These are phyloP conservation scores for Gossypium bickii DNA, from an alignment of 345 rosid genomes.

Conservation along the genomic window DNA sequence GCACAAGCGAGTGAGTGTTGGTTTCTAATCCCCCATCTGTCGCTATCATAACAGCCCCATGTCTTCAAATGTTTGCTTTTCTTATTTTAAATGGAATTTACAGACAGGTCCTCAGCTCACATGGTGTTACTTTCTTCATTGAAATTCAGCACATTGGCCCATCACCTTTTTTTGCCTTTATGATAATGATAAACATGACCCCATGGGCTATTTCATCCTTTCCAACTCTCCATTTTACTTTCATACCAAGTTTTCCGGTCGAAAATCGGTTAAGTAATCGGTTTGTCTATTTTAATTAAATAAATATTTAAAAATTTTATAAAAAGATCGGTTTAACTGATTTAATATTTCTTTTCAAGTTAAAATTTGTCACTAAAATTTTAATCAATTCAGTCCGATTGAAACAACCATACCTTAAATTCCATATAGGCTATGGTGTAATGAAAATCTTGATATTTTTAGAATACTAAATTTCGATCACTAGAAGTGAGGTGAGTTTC, in stretches of 20 bases:
- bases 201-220: not conserved
- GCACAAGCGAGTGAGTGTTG: not conserved
- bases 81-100: not conserved
- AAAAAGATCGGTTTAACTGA: rapidly evolving
- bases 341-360: too few species aligned
- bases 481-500: too few species aligned
- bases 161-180: not conserved
- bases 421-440: too few species aligned
- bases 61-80: slow-evolving; percentile 22
- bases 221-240: not conserved
- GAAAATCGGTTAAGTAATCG: too few species aligned
- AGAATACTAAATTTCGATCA: too few species aligned
- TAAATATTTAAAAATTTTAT: too few species aligned
- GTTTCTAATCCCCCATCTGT: slow-evolving; percentile 31
- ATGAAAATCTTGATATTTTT: too few species aligned
- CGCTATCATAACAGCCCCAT: slow-evolving; percentile 30
- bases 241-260: not conserved
- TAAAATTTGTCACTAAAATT: too few species aligned
- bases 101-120: not conserved
- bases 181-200: not conserved
- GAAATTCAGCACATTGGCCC: slow-evolving; percentile 7
- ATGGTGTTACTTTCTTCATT: not conserved
- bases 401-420: too few species aligned
- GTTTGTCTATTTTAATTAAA: too few species aligned
- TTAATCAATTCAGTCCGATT: too few species aligned